A percentile compares a stretch with the other conserved stretches of the same genome.
These are phyloP conservation scores for Pestalotiopsis fici DNA, from an alignment of 2,329 filamentous ascomycete species.

Conservation along the genomic window DNA sequence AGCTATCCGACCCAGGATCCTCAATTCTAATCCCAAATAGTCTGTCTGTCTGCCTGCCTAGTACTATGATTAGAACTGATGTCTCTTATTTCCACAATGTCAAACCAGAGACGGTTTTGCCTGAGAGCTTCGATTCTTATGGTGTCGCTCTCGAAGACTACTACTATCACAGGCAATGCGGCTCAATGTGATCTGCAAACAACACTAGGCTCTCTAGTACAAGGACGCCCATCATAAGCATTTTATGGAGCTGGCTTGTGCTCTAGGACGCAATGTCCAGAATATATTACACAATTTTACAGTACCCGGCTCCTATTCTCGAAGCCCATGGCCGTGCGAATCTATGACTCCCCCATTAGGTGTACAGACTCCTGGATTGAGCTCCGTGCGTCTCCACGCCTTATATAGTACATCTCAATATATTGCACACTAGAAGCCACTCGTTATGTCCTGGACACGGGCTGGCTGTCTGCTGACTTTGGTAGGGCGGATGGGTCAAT, in stretches of 20 bases:
- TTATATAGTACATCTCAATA: constrained; percentile 4
- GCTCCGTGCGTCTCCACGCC: neutral
- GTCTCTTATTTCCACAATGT: too few relatives aligned
- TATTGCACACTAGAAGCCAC: neutral
- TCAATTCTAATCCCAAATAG: neutral
- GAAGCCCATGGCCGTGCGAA: neutral
- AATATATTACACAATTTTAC: constrained; percentile 17
- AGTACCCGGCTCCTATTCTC: constrained; percentile 9
- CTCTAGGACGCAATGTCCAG: neutral
- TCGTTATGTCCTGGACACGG: constrained; percentile 18
- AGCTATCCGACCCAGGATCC: neutral
- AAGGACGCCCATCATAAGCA: neutral
- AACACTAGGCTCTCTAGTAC: neutral
- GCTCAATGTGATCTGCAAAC: neutral
- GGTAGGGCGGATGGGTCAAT: constrained; percentile 21
- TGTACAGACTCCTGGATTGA: neutral
- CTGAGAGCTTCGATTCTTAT: too few relatives aligned
- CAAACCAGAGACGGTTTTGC: too few relatives aligned
- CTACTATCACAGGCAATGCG: neutral
- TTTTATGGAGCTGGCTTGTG: neutral
- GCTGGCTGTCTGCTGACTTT: constrained; percentile 7
- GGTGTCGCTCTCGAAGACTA: neutral
- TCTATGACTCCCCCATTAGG: neutral
- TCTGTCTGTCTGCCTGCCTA: neutral
- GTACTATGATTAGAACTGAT: too few relatives aligned